phyloP scores from a whole-genome alignment of 768 basidiomycete species.

The Brasilioporus rufonigricans region DNA sequence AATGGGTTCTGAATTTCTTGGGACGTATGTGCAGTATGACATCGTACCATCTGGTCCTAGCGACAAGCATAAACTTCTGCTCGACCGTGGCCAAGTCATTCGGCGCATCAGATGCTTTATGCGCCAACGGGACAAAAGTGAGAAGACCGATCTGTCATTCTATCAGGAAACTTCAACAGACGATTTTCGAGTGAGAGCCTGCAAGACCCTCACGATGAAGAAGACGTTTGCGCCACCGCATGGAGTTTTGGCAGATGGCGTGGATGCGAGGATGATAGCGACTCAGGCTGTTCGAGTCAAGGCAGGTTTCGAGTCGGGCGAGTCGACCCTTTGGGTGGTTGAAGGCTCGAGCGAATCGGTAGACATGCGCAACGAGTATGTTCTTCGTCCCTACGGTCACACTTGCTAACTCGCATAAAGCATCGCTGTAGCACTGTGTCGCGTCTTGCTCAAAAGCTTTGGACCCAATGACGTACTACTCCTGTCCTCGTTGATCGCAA shows the following conservation, averaged over 20 bases:
- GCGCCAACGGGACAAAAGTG: constrained; percentile 7
- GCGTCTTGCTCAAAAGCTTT: constrained; percentile 10
- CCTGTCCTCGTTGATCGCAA: constrained; percentile 8
- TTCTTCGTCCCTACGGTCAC: neutral
- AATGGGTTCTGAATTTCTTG: constrained; percentile 13
- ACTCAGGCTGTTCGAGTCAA: neutral
- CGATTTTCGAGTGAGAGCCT: neutral
- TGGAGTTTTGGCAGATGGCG: neutral
- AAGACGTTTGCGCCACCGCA: constrained; percentile 11
- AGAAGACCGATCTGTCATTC: constrained; percentile 1
- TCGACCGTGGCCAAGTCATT: neutral
- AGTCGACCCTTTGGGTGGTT: constrained; percentile 12
- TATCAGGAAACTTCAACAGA: neutral
- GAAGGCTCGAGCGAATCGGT: neutral
- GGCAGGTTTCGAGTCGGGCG: constrained; percentile 1
- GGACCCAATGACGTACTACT: constrained; percentile 12
- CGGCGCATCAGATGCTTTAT: constrained; percentile 9
- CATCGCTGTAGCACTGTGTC: constrained; percentile 12
- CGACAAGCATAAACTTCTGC: neutral
- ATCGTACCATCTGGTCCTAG: neutral
- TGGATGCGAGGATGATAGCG: neutral
- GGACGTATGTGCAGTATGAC: constrained; percentile 5
- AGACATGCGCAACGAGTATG: constrained; percentile 7
- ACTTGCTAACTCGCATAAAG: neutral
- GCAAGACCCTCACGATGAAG: constrained; percentile 4